These are phyloP conservation scores for Dentipellis sp. DNA, from an alignment of 768 basidiomycete genomes.

Conservation along the genomic window DNA sequence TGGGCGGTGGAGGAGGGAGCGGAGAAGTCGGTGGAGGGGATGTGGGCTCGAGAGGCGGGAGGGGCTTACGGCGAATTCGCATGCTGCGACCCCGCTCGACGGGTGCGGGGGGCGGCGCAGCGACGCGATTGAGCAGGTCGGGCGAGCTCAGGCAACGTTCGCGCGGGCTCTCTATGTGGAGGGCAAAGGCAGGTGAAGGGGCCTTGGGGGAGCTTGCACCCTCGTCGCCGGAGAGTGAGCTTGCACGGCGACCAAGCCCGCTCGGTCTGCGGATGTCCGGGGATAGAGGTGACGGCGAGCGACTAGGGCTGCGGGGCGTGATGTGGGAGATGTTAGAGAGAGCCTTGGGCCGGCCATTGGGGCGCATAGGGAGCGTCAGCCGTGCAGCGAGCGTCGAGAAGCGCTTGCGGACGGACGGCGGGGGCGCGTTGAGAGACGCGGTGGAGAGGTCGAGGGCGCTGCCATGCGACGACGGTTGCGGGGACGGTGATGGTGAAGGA, in stretches of 20 bases:
- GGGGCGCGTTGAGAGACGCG: too few species aligned
- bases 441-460: neutral
- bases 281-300: slow-evolving; percentile 13
- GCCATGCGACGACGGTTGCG: neutral
- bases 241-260: slow-evolving; percentile 16
- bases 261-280: slow-evolving; percentile 15
- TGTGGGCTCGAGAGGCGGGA: neutral
- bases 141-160: slow-evolving; percentile 5
- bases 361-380: neutral
- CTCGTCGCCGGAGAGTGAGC: slow-evolving; percentile 1
- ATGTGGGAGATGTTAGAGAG: neutral
- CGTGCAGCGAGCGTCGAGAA: neutral
- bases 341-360: neutral
- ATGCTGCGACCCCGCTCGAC: too few species aligned
- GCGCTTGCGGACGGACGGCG: slow-evolving; percentile 1
- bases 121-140: neutral
- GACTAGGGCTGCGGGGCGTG: slow-evolving; percentile 3
- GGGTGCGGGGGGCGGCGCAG: too few species aligned
- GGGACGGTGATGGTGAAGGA: neutral
- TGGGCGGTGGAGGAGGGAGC: too few species aligned
- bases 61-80: neutral
- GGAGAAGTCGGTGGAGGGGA: too few species aligned
- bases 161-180: slow-evolving; percentile 1
- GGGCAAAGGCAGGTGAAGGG: neutral
- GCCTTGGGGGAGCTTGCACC: neutral